Base-by-base conservation (phyloP, 1,284 basidiomycete species). In the Exsudoporus floridanus region DNA sequence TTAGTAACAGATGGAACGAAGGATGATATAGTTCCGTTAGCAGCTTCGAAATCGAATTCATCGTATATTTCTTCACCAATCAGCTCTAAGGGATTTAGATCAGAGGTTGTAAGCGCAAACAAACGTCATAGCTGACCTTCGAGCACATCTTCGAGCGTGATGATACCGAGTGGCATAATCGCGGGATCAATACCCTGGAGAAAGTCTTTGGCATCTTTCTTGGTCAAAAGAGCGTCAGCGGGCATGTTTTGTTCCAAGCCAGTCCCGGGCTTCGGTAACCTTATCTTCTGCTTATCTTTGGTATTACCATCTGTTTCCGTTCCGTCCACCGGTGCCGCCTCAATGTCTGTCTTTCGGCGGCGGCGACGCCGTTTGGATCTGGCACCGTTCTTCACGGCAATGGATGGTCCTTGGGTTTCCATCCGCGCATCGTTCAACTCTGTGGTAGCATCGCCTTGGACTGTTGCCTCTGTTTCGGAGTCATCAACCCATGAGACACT, bases 1-100 rank as follows among this genome's bases (percentile, higher is more conserved):
- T 59, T 58, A 47, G 57, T 46, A 44, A 69, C 67, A 25, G 75
- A 74, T n/a, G 81, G 79, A 40, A 83, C 74, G 57, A 84, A 82
- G 39, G 80, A 81, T 40, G 66, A 72, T 46, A 71, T 58, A 9
- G 83, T 83, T 19, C 83, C 81, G 57, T 81, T 80, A n/a, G 81
- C 82, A 39, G 86, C 86, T 67, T 88, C 81, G 7, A 79, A 74
- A 60, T 90, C 88, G 60, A 90, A 92, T 72, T 94, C 91, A 64
- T 94, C 92, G 59, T 90, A 91, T 46, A 94, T 94, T 62, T 93
- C 91, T 73, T 93, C 90, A 19, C 92, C 91, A 49, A 94, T 92
- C 8, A 94, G 77, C 65, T 93, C 92, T 90, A 61, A 18, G 52
- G 41, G 25, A 25, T 4, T 2, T 5, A 53, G 5, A 40, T 57